Evolutionary conservation across 176 grass and related monocot species (phyloP).

Genomic region (Aegilops bicornis): DNA sequence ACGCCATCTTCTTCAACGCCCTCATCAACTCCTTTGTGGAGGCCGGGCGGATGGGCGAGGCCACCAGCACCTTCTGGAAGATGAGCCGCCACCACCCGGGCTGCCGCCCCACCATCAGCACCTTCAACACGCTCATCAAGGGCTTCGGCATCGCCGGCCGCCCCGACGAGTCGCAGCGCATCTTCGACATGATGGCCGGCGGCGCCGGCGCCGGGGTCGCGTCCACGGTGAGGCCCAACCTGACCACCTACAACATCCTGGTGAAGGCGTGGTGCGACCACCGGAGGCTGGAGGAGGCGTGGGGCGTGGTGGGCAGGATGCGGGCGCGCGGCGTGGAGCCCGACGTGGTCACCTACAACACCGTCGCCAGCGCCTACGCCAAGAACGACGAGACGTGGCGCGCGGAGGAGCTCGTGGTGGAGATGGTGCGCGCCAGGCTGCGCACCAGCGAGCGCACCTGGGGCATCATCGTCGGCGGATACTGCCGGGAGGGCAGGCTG

Average conservation of each 20-base stretch:
- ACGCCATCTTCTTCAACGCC: constrained; percentile 90
- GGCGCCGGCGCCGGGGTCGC: constrained; percentile 6
- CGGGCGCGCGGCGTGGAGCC: constrained; percentile 46
- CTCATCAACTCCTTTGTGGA: constrained; percentile 88
- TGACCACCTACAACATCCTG: constrained; percentile 88
- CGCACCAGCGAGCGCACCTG: constrained; percentile 82
- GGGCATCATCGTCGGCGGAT: constrained; percentile 85
- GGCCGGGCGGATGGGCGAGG: constrained; percentile 72
- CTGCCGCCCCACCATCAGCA: constrained; percentile 67
- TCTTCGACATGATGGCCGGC: constrained; percentile 75
- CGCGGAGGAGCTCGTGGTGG: constrained; percentile 69
- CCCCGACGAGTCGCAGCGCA: constrained; percentile 60
- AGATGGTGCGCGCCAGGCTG: constrained; percentile 58
- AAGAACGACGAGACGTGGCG: constrained; percentile 74
- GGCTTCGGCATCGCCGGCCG: constrained; percentile 75
- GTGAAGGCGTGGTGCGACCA: constrained; percentile 93
- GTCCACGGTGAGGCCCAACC: constrained; percentile 42
- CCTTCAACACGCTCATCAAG: constrained; percentile 97
- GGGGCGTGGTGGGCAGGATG: constrained; percentile 64
- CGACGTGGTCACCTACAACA: constrained; percentile 92
- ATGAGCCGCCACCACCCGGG: constrained; percentile 60
- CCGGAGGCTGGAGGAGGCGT: constrained; percentile 66
- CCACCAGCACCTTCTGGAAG: constrained; percentile 76
- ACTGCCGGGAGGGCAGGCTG: constrained; percentile 86
- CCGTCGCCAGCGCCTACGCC: constrained; percentile 78